Percentiles rank a stretch among this genome's conserved stretches.
phyloP scores from a whole-genome alignment of 441 rosid species.

The Gossypium laxum region DNA sequence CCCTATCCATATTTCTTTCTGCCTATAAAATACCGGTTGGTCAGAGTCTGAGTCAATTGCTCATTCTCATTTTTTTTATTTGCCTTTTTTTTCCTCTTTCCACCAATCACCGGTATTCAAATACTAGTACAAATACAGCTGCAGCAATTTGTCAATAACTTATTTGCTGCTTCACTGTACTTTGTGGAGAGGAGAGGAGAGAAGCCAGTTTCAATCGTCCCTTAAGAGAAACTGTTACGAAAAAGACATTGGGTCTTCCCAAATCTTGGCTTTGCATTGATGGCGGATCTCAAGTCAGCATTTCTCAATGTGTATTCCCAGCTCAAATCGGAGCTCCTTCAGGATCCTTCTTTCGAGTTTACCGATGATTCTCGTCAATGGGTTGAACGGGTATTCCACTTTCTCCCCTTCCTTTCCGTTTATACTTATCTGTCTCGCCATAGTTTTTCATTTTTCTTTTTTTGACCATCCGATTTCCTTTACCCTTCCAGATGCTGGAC shows the following conservation, averaged over 20 bases:
- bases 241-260: background rate
- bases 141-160: background rate
- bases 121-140: background rate
- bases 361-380: constrained; percentile 53
- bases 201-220: background rate
- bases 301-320: constrained; percentile 41
- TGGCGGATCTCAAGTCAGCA: constrained; percentile 63
- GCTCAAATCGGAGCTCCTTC: constrained; percentile 55
- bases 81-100: background rate
- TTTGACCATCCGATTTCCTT: constrained; percentile 6
- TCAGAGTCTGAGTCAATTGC: background rate
- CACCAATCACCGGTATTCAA: background rate
- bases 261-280: constrained; percentile 15
- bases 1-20: background rate
- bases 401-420: background rate
- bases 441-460: background rate
- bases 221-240: background rate
- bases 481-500: constrained; percentile 59
- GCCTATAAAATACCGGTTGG: background rate
- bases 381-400: constrained; percentile 44
- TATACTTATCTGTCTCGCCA: background rate
- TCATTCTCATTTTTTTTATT: background rate
- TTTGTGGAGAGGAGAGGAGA: background rate
- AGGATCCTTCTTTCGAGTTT: constrained; percentile 66
- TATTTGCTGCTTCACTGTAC: background rate